Percentiles rank a stretch among this genome's conserved stretches.
phyloP scores from a whole-genome alignment of 2,329 filamentous ascomycete genomes.

The Tolypocladium nubicola region DNA sequence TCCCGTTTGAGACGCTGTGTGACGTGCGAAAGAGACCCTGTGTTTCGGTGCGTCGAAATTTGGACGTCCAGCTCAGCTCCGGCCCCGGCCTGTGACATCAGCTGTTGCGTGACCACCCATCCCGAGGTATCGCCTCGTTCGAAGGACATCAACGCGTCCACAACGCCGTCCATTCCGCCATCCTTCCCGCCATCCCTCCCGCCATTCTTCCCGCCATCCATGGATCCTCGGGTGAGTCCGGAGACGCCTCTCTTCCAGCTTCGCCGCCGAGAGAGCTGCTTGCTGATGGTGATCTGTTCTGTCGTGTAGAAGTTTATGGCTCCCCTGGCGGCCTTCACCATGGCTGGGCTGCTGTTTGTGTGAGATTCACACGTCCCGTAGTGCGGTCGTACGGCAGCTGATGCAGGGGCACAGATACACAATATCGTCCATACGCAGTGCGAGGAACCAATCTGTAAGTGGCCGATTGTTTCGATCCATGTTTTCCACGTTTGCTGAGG shows the following conservation, averaged over 20 bases:
- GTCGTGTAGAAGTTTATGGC: constrained; percentile 30
- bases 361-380: constrained; percentile 12
- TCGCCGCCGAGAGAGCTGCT: background rate
- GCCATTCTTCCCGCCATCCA: constrained; percentile 1
- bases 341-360: constrained; percentile 41
- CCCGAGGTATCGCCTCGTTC: background rate
- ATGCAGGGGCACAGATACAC: constrained; percentile 20
- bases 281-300: background rate
- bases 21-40: background rate
- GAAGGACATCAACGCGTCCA: background rate
- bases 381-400: background rate
- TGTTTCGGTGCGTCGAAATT: background rate
- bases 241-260: background rate
- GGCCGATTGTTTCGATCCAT: background rate
- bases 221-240: constrained; percentile 18
- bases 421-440: constrained; percentile 28
- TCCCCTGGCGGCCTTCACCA: constrained; percentile 41
- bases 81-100: background rate
- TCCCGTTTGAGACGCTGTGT: background rate
- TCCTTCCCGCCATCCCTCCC: background rate
- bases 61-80: background rate
- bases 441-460: constrained; percentile 22
- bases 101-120: background rate
- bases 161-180: background rate
- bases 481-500: background rate